Evolutionary conservation across 495 filamentous ascomycete genomes (phyloP), one percentile per base, ranked within the genome.

Genomic region (Xeromyces bisporus): DNA sequence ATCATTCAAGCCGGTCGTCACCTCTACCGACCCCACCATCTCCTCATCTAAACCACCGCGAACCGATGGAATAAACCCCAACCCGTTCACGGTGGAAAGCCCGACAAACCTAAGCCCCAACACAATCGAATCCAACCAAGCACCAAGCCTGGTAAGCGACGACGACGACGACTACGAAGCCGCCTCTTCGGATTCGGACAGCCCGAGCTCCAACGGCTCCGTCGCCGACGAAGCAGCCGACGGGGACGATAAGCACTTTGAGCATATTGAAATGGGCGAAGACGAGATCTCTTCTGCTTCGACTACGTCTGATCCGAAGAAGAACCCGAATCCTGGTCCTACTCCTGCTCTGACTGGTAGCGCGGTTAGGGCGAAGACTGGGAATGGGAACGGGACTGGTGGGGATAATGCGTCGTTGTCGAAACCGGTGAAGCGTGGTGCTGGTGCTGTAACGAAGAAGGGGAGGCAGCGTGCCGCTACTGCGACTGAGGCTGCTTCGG

Each of bases 111-210:
- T 89, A 21, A 87, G 79, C 42, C 84, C 85, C 6, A 71, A 82
- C 38, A 83, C 82, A 4, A 58, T 77, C 18, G 71, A 80, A 20
- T 80, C 80, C 42, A 85, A 87, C 48, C 65, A 66, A 25, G 78
- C 80, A 7, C 85, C 85, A 8, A 87, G 81, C 25, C 59, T 93
- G 32, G 80, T 92, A 39, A 86, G 80, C 55, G 85, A 93, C 50
- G 77, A 86, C 46, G 78, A 73, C 32, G 75, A 79, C 42, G 80
- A 84, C 42, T 75, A 73, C 36, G 67, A 63, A 29, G 64, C 55
- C 6, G 60, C 58, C 3, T n/a, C n/a, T n/a, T 66, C 58, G 5
- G 64, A 62, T 24, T 66, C 60, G 1, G 64, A 68, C 18, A 61
- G 57, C 11, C 50, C 56, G 6, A 56, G 50, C 13, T 51, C 55